Base-by-base conservation (phyloP, 2,329 filamentous ascomycete species). In the Macroventuria anomochaeta region DNA sequence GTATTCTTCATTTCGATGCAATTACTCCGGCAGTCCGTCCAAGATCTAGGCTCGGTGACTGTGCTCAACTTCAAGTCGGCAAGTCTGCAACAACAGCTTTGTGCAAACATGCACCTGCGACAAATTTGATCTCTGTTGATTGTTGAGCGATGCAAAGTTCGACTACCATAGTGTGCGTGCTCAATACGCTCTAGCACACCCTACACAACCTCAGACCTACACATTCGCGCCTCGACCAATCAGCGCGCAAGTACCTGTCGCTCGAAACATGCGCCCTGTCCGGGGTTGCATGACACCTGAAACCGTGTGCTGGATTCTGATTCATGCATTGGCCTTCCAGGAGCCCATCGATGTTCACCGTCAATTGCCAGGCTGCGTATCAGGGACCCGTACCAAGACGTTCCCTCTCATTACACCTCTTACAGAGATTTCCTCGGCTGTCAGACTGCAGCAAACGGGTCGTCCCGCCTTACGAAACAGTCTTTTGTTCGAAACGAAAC, bases 351-450 rank as follows among this genome's bases (percentile, higher is more conserved):
- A 33, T 34, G 11, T 32, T 29, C 15, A 12, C 20, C 13, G 13
- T 33, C 15, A 21, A 32, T 36, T 12, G 17, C 36, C 11, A 42
- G 38, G 15, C 38, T 23, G 31, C 52, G 58, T 56, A 62, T 62
- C 55, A 53, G 53, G 26, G 17, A 49, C 29, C 40, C 47, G 50
- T 51, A 41, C 58, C 46, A 57, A 58, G 54, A 39, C 43, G 28
- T 58, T 40, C 57, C 60, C 40, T 61, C 52, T 61, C 61, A 64
- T 64, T 53, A 62, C 46, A 60, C 49, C 38, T 54, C 39, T 38
- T 17, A 56, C 49, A 50, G 36, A 33, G 41, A 21, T 29, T 43
- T 40, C 36, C 29, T 46, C 28, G 20, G 18, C 44, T 44, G 39
- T 55, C 50, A 53, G 50, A 38, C 53, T 55, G 47, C 50, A 42